These are phyloP conservation scores for Agrostemma githago DNA, from an alignment of 148 eudicot genomes.

Conservation along the genomic window DNA sequence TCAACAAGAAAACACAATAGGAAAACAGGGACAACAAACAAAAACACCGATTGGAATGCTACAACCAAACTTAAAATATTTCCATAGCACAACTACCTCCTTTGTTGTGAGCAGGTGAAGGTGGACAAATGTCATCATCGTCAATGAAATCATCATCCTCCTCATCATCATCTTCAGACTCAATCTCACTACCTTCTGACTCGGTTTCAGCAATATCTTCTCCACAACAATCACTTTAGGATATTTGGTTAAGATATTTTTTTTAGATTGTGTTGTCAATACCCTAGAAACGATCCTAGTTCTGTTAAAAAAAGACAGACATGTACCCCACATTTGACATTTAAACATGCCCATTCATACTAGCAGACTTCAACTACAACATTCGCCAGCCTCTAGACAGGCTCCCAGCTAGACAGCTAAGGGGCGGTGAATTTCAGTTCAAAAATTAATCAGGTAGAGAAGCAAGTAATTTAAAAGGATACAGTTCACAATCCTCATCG, in stretches of 20 bases:
- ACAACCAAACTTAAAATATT: background rate
- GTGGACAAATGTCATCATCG: slow-evolving; percentile 48
- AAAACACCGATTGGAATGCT: background rate
- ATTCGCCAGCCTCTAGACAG: background rate
- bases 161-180: slow-evolving; percentile 44
- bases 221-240: slow-evolving; percentile 54
- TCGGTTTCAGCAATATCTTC: slow-evolving; percentile 52
- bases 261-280: background rate
- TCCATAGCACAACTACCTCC: slow-evolving; percentile 55
- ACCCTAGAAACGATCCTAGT: background rate
- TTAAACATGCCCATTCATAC: background rate
- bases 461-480: slow-evolving; percentile 47
- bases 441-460: slow-evolving; percentile 8
- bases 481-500: slow-evolving; percentile 40
- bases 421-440: background rate
- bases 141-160: slow-evolving; percentile 37
- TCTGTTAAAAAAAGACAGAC: background rate
- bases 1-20: background rate
- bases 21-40: background rate
- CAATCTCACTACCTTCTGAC: slow-evolving; percentile 43
- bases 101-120: slow-evolving; percentile 49
- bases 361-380: background rate
- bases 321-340: background rate
- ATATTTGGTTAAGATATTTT: slow-evolving; percentile 47
- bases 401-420: background rate